Percentiles rank a stretch among this genome's conserved stretches.
These are phyloP conservation scores for Pyrenochaeta sp. DNA, from an alignment of 2,329 filamentous ascomycete species.

Conservation along the genomic window DNA sequence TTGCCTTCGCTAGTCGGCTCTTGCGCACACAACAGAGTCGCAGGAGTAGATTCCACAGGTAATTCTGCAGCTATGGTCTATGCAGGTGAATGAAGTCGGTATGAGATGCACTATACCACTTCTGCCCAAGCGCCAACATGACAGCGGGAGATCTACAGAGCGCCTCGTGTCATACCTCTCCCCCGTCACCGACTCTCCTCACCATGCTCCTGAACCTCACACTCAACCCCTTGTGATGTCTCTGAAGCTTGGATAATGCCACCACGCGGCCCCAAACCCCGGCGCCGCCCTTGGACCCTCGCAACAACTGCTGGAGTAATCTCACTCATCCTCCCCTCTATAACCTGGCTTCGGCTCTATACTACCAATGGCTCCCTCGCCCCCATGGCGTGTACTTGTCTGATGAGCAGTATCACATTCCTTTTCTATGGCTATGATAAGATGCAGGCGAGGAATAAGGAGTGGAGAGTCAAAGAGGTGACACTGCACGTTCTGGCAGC, in stretches of 20 bases:
- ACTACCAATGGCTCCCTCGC: constrained; percentile 20
- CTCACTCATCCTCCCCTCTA: constrained; percentile 63
- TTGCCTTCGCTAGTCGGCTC: not conserved
- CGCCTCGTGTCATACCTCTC: not conserved
- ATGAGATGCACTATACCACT: constrained; percentile 2
- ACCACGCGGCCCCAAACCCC: constrained; percentile 18
- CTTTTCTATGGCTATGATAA: constrained; percentile 48
- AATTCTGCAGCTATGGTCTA: not conserved
- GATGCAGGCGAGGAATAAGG: constrained; percentile 41
- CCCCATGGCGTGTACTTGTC: constrained; percentile 26
- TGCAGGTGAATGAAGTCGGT: not conserved
- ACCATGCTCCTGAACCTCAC: not conserved
- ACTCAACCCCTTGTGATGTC: not conserved
- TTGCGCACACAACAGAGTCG: not conserved
- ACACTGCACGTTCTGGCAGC: constrained; percentile 41
- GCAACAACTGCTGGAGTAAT: constrained; percentile 33
- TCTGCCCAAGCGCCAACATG: constrained; percentile 7
- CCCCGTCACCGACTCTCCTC: too few species aligned
- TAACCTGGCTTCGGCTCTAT: constrained; percentile 57
- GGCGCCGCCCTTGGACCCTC: constrained; percentile 35
- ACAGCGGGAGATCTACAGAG: constrained; percentile 18
- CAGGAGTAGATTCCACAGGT: not conserved
- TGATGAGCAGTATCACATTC: constrained; percentile 36
- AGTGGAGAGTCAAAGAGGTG: constrained; percentile 44
- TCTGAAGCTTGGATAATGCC: constrained; percentile 7